A percentile compares a stretch with the other conserved stretches of the same genome.
Conservation (phyloP, 2,329 filamentous ascomycete genomes). For the Phyllosticta capitalensis region DNA sequence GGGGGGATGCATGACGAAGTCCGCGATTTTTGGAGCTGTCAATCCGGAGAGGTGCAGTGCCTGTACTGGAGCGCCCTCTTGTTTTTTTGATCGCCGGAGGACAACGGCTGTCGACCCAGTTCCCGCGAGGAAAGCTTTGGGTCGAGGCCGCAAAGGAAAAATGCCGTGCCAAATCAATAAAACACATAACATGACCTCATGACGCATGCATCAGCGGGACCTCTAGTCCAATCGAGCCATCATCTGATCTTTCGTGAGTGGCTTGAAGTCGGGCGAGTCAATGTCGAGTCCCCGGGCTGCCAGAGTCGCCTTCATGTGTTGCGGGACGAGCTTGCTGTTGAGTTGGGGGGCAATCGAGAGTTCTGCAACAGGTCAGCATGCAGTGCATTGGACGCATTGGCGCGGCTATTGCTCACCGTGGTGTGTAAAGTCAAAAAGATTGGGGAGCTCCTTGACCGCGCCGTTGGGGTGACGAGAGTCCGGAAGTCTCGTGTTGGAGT, state of each 20-base stretch:
- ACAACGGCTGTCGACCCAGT: conserved; percentile 8
- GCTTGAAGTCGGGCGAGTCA: conserved; percentile 69
- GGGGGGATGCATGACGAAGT: conserved; percentile 9
- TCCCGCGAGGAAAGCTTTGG: conserved; percentile 3
- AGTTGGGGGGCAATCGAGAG: conserved; percentile 87
- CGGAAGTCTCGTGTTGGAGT: conserved; percentile 81
- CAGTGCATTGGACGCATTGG: neutral
- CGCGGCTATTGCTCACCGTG: conserved; percentile 62
- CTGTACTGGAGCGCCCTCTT: conserved; percentile 6
- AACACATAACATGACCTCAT: conserved; percentile 30
- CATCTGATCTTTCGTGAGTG: conserved; percentile 91
- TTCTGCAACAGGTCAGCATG: conserved; percentile 47
- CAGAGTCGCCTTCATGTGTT: conserved; percentile 67
- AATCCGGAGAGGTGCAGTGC: conserved; percentile 3
- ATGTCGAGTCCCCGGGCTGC: conserved; percentile 76
- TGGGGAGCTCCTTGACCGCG: conserved; percentile 69
- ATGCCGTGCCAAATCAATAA: conserved; percentile 27
- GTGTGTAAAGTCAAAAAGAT: conserved; percentile 83
- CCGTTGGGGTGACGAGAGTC: conserved; percentile 87
- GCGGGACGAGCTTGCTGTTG: conserved; percentile 79
- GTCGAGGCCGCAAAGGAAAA: conserved; percentile 20
- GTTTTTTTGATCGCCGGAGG: conserved; percentile 4
- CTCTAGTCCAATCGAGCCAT: conserved; percentile 84
- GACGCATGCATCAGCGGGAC: conserved; percentile 21
- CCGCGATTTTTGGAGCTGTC: conserved; percentile 9